Evolutionary conservation across 2,329 filamentous ascomycete species (phyloP).

Genomic region (Moelleriella libera): DNA sequence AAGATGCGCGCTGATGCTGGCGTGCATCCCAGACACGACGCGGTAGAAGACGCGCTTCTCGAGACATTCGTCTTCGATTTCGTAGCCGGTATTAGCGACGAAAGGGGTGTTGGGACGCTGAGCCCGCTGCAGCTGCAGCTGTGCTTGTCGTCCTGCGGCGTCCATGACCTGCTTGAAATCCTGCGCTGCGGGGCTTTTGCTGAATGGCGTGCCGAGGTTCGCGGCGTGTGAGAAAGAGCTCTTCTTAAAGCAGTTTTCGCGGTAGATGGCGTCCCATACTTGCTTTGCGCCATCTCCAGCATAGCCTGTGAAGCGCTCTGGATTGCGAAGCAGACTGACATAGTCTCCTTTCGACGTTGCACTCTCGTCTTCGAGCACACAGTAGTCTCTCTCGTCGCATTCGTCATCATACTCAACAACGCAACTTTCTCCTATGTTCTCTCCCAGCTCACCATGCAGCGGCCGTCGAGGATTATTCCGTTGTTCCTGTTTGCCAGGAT

Average conservation of each 20-base stretch:
- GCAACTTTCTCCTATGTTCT: constrained; percentile 84
- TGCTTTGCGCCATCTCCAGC: constrained; percentile 70
- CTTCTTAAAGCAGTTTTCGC: constrained; percentile 86
- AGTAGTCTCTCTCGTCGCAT: constrained; percentile 93
- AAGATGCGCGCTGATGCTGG: constrained; percentile 89
- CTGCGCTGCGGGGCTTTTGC: constrained; percentile 38
- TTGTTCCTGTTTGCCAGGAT: constrained; percentile 66
- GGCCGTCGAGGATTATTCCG: constrained; percentile 58
- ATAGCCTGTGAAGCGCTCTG: constrained; percentile 92
- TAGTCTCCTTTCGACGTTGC: constrained; percentile 83
- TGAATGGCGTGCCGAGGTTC: constrained; percentile 31
- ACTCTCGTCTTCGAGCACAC: constrained; percentile 87
- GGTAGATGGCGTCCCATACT: constrained; percentile 94
- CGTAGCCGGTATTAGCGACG: constrained; percentile 50
- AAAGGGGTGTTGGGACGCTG: constrained; percentile 39
- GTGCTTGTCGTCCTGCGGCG: constrained; percentile 43
- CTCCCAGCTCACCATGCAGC: constrained; percentile 69
- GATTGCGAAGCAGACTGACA: constrained; percentile 84
- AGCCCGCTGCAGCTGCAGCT: constrained; percentile 37
- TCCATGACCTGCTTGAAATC: constrained; percentile 49
- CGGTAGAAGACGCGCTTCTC: constrained; percentile 99
- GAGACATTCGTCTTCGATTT: constrained; percentile 80
- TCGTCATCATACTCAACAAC: constrained; percentile 96
- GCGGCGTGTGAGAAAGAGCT: constrained; percentile 48
- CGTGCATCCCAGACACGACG: constrained; percentile 93